Evolutionary conservation across 306 rosid genomes (phyloP).

Genomic region (Casuarina glauca): DNA sequence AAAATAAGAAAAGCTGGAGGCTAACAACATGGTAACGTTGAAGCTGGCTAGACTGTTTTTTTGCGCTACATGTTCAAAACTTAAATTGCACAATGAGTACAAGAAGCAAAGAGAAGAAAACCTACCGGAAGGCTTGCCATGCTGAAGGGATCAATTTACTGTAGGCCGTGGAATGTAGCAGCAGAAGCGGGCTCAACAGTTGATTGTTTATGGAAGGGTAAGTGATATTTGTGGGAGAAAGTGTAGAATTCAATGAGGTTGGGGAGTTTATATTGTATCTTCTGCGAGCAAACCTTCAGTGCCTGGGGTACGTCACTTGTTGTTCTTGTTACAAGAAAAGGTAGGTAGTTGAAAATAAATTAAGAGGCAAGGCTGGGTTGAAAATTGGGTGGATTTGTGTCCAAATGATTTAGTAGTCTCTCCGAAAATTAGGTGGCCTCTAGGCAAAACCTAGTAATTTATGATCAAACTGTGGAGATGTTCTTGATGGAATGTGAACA

Average conservation of each 20-base stretch:
- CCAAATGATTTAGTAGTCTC: neutral
- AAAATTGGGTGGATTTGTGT: neutral
- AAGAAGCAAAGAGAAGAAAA: neutral
- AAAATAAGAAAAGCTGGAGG: neutral
- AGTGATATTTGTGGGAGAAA: neutral
- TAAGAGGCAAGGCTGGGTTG: neutral
- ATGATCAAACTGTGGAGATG: too few species aligned
- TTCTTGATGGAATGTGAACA: too few species aligned
- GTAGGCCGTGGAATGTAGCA: neutral
- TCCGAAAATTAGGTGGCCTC: neutral
- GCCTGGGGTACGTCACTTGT: neutral
- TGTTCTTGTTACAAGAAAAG: neutral
- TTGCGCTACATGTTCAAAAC: neutral
- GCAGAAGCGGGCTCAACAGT: neutral
- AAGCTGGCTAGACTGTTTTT: neutral
- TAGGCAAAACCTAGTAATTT: neutral
- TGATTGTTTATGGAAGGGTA: neutral
- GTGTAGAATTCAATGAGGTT: neutral
- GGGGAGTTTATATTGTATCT: neutral
- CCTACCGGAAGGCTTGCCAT: constrained; percentile 31
- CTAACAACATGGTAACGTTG: neutral
- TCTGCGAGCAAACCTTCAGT: neutral
- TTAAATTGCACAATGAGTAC: neutral
- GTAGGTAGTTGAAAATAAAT: neutral
- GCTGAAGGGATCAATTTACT: neutral